Conservation (phyloP, 2,329 filamentous ascomycete genomes). For the Paraconiothyrium brasiliense region DNA sequence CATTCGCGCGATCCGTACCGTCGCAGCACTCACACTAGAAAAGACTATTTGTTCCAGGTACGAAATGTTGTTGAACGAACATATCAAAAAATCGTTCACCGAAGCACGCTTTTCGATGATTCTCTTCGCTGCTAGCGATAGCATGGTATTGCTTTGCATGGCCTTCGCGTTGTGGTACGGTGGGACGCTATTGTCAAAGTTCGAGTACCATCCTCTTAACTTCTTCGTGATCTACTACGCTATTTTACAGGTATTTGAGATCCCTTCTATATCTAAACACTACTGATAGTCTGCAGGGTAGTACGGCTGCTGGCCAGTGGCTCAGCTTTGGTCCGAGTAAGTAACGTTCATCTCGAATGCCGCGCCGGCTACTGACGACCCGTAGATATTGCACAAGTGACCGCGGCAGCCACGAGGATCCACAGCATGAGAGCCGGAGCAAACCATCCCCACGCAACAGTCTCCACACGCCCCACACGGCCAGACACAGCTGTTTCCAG, state of each 20-base stretch:
- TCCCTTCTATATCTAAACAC: background rate
- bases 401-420: conserved; percentile 34
- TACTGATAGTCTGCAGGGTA: conserved; percentile 20
- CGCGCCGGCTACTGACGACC: conserved; percentile 12
- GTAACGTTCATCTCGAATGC: conserved; percentile 12
- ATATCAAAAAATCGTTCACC: conserved; percentile 72
- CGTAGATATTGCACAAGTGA: conserved; percentile 38
- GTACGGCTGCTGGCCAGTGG: conserved; percentile 38
- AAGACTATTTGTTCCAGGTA: conserved; percentile 79
- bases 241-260: conserved; percentile 26
- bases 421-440: conserved; percentile 15
- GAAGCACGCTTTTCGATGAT: conserved; percentile 65
- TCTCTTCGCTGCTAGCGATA: conserved; percentile 53
- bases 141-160: conserved; percentile 68
- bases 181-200: conserved; percentile 27
- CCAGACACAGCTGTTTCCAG: conserved; percentile 4
- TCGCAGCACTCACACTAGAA: conserved; percentile 90
- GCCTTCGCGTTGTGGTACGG: conserved; percentile 45
- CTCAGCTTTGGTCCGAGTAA: conserved; percentile 40
- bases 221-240: conserved; percentile 40
- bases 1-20: conserved; percentile 89
- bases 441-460: conserved; percentile 1
- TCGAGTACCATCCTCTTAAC: conserved; percentile 26
- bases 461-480: conserved; percentile 12
- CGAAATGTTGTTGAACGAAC: conserved; percentile 71